Percentiles rank a stretch among this genome's conserved stretches.
Conservation (phyloP, 2,329 filamentous ascomycete genomes). For the Aschersonia sp. region DNA sequence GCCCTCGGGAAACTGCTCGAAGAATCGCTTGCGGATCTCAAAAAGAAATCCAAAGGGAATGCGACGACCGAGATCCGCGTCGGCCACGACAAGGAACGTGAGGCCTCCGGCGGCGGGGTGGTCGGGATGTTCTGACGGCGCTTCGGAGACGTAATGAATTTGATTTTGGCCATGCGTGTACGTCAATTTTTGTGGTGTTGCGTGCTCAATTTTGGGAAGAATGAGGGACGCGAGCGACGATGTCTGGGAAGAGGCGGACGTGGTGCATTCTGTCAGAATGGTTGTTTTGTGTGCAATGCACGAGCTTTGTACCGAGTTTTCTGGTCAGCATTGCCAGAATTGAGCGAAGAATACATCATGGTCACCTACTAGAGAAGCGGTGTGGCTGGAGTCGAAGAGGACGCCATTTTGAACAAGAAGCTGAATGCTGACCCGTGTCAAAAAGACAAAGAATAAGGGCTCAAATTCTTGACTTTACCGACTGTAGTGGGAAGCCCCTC, state of each 20-base stretch:
- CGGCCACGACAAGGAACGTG: constrained; percentile 82
- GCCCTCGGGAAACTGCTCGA: constrained; percentile 48
- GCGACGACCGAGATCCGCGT: constrained; percentile 66
- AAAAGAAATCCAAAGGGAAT: constrained; percentile 87
- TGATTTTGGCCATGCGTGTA: constrained; percentile 85
- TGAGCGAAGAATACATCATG: not conserved
- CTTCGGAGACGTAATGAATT: constrained; percentile 89
- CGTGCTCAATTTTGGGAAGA: constrained; percentile 85
- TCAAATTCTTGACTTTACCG: too few relatives aligned
- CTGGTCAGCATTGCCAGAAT: not conserved
- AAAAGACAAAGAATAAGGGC: too few relatives aligned
- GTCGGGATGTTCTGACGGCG: constrained; percentile 49
- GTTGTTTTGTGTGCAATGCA: constrained; percentile 91
- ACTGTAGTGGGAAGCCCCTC: too few relatives aligned
- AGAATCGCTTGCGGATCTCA: constrained; percentile 80
- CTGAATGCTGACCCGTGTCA: too few relatives aligned
- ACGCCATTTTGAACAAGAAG: constrained; percentile 39
- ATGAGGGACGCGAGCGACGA: constrained; percentile 84
- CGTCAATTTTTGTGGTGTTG: constrained; percentile 70
- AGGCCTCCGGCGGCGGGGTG: constrained; percentile 59
- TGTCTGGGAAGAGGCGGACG: constrained; percentile 67
- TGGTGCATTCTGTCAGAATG: constrained; percentile 85
- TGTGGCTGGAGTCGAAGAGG: constrained; percentile 51
- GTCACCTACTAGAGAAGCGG: constrained; percentile 57
- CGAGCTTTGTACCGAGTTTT: constrained; percentile 43